phyloP scores from a whole-genome alignment of 371 early-diverging fungal genomes.

The Batrachochytrium dendrobatidis region DNA sequence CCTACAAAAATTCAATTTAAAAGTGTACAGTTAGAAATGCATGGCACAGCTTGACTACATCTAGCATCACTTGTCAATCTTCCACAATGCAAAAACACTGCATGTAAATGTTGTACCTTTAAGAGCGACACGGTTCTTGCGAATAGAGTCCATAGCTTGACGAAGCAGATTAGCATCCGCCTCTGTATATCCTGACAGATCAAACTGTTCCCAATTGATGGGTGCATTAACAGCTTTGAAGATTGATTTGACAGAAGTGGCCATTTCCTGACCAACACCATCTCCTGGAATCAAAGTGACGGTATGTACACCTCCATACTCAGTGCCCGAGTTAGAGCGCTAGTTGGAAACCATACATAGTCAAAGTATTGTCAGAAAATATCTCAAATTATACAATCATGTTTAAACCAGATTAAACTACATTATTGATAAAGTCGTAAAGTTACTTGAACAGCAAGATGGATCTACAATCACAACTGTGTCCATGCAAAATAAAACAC shows the following conservation, averaged over 20 bases:
- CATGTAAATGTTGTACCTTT: slow-evolving; percentile 68
- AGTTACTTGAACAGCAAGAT: too few species aligned
- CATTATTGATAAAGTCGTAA: too few species aligned
- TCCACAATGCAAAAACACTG: not conserved
- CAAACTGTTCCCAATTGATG: slow-evolving; percentile 90
- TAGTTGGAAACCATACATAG: too few species aligned
- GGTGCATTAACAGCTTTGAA: slow-evolving; percentile 89
- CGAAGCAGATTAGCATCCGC: slow-evolving; percentile 56
- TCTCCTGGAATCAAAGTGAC: slow-evolving; percentile 97
- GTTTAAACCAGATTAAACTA: too few species aligned
- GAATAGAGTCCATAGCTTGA: slow-evolving; percentile 81
- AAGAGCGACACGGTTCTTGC: slow-evolving; percentile 90
- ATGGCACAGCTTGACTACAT: too few species aligned
- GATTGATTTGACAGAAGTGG: slow-evolving; percentile 82
- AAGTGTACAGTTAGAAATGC: too few species aligned
- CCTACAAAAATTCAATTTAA: slow-evolving; percentile 25
- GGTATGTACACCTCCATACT: slow-evolving; percentile 83
- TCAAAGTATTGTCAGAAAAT: too few species aligned
- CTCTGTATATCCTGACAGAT: slow-evolving; percentile 81
- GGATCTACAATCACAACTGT: too few species aligned
- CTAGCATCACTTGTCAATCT: slow-evolving; percentile 2
- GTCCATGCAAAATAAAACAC: too few species aligned
- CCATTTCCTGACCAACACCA: slow-evolving; percentile 91
- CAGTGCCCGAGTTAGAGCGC: slow-evolving; percentile 24
- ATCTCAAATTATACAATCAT: too few species aligned